Evolutionary conservation across 352 stramenopile species (phyloP).

Genomic region (Proteromonas lacertae): DNA sequence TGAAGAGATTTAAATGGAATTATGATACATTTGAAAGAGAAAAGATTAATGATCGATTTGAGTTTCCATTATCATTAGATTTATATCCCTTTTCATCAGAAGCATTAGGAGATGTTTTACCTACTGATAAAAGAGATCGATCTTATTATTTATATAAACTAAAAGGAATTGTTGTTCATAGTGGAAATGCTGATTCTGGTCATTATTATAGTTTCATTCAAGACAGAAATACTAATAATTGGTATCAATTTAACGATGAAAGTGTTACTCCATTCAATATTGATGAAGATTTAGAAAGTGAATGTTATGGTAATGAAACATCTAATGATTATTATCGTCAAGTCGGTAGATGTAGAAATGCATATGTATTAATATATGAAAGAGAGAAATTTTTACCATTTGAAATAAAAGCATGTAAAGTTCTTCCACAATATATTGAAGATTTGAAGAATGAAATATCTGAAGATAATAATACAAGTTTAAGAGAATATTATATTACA

Average conservation of each 20-base stretch:
- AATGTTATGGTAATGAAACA: too few species aligned
- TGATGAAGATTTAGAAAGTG: too few species aligned
- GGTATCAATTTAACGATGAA: conserved; percentile 1
- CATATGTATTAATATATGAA: too few species aligned
- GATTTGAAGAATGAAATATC: too few species aligned
- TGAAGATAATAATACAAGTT: too few species aligned
- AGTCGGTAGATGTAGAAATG: too few species aligned
- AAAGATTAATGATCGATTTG: conserved; percentile 16
- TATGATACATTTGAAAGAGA: conserved; percentile 9
- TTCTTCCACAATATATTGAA: too few species aligned
- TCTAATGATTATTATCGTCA: too few species aligned
- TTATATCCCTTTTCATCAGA: conserved; percentile 6
- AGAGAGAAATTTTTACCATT: too few species aligned
- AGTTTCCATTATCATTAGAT: conserved; percentile 9
- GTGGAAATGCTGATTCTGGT: background rate
- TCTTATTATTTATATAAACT: background rate
- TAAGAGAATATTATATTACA: too few species aligned
- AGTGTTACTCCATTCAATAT: background rate
- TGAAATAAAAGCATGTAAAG: too few species aligned
- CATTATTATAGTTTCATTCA: conserved; percentile 1
- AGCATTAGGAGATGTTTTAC: background rate
- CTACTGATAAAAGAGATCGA: background rate
- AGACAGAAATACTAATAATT: background rate
- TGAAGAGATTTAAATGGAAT: conserved; percentile 16
- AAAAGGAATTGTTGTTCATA: background rate